phyloP scores from a whole-genome alignment of 257 asterid genomes.

The Galeopsis tetrahit region DNA sequence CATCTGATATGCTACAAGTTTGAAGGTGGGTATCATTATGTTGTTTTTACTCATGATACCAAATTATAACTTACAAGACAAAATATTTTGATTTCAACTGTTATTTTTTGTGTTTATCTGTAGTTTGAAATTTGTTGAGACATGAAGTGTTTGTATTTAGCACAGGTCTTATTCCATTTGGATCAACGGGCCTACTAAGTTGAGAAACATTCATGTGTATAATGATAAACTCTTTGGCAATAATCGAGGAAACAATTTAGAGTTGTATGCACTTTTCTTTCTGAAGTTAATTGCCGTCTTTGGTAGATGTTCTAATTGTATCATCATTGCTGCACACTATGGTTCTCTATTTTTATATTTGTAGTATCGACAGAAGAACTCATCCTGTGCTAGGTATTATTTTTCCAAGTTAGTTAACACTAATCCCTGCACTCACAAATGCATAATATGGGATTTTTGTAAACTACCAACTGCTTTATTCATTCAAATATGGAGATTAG shows the following conservation, averaged over 20 bases:
- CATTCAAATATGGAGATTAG: not conserved
- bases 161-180: not conserved
- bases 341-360: not conserved
- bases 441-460: not conserved
- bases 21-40: slow-evolving; percentile 61
- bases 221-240: not conserved
- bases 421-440: not conserved
- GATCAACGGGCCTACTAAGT: not conserved
- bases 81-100: slow-evolving; percentile 9
- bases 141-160: not conserved
- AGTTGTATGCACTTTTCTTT: not conserved
- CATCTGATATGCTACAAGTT: slow-evolving; percentile 97
- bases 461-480: not conserved
- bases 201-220: not conserved
- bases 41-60: slow-evolving; percentile 8
- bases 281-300: not conserved
- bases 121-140: not conserved
- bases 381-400: not conserved
- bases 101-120: not conserved
- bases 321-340: slow-evolving; percentile 6
- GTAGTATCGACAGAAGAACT: not conserved
- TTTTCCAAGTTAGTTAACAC: not conserved
- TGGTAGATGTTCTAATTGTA: not conserved
- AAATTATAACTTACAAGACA: not conserved
- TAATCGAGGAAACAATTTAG: not conserved